Conservation (phyloP, 2,329 filamentous ascomycete species). For the Fusarium camptoceras region DNA sequence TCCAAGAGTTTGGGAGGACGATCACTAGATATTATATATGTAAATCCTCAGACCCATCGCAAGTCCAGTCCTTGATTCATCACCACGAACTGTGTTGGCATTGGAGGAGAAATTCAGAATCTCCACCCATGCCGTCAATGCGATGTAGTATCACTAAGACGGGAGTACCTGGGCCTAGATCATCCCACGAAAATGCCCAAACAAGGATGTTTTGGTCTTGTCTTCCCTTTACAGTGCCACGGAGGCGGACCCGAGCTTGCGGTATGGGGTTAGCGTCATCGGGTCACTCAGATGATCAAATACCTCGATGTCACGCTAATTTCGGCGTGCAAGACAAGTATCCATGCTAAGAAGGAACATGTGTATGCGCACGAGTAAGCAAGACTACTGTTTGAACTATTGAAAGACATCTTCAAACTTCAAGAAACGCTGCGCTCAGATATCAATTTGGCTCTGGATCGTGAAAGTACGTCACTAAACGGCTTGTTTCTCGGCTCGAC, state of each 20-base stretch:
- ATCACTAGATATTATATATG: constrained; percentile 10
- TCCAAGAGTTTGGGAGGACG: neutral
- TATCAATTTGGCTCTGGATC: neutral
- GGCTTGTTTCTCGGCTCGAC: constrained; percentile 24
- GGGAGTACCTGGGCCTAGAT: constrained; percentile 17
- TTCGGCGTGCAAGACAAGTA: neutral
- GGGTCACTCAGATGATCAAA: constrained; percentile 5
- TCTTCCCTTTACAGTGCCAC: constrained; percentile 24
- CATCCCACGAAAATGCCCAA: constrained; percentile 6
- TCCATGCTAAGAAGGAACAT: neutral
- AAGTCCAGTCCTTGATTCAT: neutral
- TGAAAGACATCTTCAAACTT: neutral
- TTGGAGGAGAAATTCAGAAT: constrained; percentile 1
- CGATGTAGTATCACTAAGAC: neutral
- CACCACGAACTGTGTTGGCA: neutral
- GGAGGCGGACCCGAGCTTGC: constrained; percentile 21
- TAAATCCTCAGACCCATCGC: neutral
- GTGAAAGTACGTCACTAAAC: neutral
- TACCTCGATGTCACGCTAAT: constrained; percentile 11
- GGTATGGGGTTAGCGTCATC: constrained; percentile 17
- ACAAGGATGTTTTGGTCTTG: neutral
- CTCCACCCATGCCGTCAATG: neutral
- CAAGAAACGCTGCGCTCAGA: neutral
- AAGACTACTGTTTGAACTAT: too few relatives aligned
- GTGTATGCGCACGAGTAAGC: neutral